A percentile compares a stretch with the other conserved stretches of the same genome.
These are phyloP conservation scores for Tricholoma sp. DNA, from an alignment of 768 basidiomycete genomes.

Conservation along the genomic window DNA sequence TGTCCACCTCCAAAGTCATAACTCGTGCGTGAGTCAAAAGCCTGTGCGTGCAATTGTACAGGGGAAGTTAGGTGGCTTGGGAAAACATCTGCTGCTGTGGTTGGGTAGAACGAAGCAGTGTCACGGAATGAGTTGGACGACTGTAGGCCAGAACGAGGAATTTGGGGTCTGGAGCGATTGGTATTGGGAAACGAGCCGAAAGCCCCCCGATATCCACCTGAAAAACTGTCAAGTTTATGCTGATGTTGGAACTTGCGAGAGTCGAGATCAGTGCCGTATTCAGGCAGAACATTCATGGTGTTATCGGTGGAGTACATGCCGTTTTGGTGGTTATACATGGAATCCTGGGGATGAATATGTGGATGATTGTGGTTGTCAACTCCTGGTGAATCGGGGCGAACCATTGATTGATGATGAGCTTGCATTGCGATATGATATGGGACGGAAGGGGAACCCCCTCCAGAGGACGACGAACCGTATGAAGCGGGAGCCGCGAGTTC, in stretches of 20 bases:
- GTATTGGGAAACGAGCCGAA: slow-evolving; percentile 39
- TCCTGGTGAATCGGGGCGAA: slow-evolving; percentile 47
- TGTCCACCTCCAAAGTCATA: slow-evolving; percentile 30
- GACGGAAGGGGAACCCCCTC: slow-evolving; percentile 44
- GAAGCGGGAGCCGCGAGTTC: slow-evolving; percentile 42
- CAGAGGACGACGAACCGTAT: slow-evolving; percentile 47
- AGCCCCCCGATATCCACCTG: slow-evolving; percentile 26
- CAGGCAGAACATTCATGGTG: slow-evolving; percentile 33
- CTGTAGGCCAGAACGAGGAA: slow-evolving; percentile 27
- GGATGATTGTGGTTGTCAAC: slow-evolving; percentile 32
- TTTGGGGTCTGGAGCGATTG: slow-evolving; percentile 37
- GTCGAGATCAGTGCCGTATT: slow-evolving; percentile 35
- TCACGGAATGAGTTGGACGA: slow-evolving; percentile 34
- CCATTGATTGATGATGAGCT: slow-evolving; percentile 33
- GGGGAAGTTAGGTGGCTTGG: slow-evolving; percentile 34
- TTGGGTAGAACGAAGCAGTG: slow-evolving; percentile 25
- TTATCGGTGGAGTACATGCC: slow-evolving; percentile 32
- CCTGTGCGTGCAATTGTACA: slow-evolving; percentile 30
- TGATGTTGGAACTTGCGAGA: slow-evolving; percentile 29
- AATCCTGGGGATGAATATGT: slow-evolving; percentile 29
- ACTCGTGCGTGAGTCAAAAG: slow-evolving; percentile 32
- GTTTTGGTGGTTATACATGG: slow-evolving; percentile 31
- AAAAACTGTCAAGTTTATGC: slow-evolving; percentile 32
- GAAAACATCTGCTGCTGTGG: slow-evolving; percentile 29
- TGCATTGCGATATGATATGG: slow-evolving; percentile 50